These are phyloP conservation scores for Urostyla sp. DNA, from an alignment of 73 alveolate species.

Conservation along the genomic window DNA sequence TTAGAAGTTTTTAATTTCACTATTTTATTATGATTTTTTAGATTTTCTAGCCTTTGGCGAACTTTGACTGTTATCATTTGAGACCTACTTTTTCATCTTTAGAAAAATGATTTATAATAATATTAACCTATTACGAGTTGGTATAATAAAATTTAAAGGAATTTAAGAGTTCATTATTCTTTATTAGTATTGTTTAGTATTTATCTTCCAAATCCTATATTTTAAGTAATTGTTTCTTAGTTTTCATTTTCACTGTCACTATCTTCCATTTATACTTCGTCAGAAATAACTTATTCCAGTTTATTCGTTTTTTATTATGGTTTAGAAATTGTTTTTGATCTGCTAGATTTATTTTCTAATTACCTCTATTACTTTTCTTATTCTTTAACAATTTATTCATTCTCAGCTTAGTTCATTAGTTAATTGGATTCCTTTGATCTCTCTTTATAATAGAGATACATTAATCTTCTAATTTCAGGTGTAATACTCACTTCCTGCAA, in stretches of 20 bases:
- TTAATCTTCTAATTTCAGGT: conserved; percentile 48
- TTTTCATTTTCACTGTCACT: neutral
- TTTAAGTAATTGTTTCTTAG: neutral
- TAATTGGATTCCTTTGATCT: conserved; percentile 35
- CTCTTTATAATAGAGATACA: conserved; percentile 62
- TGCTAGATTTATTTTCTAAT: neutral
- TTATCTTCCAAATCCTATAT: neutral
- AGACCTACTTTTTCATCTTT: too few relatives aligned
- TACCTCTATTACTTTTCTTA: conserved; percentile 32
- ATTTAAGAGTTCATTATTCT: neutral
- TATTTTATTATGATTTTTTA: too few relatives aligned
- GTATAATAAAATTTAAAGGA: neutral
- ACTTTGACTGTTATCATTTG: too few relatives aligned
- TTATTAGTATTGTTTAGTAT: neutral
- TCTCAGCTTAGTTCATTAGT: conserved; percentile 1
- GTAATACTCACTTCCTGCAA: conserved; percentile 47
- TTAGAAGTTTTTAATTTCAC: too few relatives aligned
- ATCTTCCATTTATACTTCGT: too few relatives aligned
- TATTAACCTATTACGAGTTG: neutral
- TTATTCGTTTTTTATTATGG: neutral
- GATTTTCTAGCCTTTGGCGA: too few relatives aligned
- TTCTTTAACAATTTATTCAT: conserved; percentile 12
- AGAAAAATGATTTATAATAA: too few relatives aligned
- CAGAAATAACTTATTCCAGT: too few relatives aligned
- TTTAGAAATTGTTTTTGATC: too few relatives aligned